These are phyloP conservation scores for Penicillium ucsense DNA, from an alignment of 495 filamentous ascomycete genomes.

Conservation along the genomic window DNA sequence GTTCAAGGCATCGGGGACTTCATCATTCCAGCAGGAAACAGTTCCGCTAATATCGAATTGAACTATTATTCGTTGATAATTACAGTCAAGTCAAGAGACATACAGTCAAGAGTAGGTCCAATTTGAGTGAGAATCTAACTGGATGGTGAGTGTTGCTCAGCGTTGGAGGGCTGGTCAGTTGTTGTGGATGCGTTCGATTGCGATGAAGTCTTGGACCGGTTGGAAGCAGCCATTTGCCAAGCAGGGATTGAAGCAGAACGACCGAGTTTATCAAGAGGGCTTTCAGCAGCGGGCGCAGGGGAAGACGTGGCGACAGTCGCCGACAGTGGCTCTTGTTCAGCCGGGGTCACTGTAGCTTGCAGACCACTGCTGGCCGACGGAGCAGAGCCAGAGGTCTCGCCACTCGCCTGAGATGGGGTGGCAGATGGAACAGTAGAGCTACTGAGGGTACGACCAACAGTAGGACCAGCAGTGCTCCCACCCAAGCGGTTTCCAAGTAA, in stretches of 20 bases:
- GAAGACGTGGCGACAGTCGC: slow-evolving; percentile 20
- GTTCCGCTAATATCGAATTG: slow-evolving; percentile 1
- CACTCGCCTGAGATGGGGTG: slow-evolving; percentile 20
- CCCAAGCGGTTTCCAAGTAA: slow-evolving; percentile 75
- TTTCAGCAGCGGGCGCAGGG: slow-evolving; percentile 27
- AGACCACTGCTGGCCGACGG: slow-evolving; percentile 20
- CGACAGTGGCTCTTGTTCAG: slow-evolving; percentile 24
- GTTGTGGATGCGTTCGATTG: slow-evolving; percentile 18
- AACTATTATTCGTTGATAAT: slow-evolving; percentile 2
- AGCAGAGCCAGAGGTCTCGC: slow-evolving; percentile 13
- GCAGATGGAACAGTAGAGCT: slow-evolving; percentile 17
- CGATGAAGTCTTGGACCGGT: slow-evolving; percentile 41
- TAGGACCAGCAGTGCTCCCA: slow-evolving; percentile 29
- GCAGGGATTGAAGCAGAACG: slow-evolving; percentile 69
- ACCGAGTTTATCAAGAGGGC: slow-evolving; percentile 33
- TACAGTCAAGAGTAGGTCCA: slow-evolving; percentile 8
- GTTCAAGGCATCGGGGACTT: too few relatives aligned
- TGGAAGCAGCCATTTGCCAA: slow-evolving; percentile 78
- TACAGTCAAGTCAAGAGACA: slow-evolving; percentile 19
- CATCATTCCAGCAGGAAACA: neutral
- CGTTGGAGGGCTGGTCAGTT: slow-evolving; percentile 9
- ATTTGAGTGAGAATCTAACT: slow-evolving; percentile 13
- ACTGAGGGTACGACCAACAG: slow-evolving; percentile 22
- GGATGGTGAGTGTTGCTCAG: slow-evolving; percentile 23
- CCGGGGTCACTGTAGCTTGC: slow-evolving; percentile 19